Base-by-base conservation (phyloP, 2,329 filamentous ascomycete genomes). In the Intubia oerlemansii region DNA sequence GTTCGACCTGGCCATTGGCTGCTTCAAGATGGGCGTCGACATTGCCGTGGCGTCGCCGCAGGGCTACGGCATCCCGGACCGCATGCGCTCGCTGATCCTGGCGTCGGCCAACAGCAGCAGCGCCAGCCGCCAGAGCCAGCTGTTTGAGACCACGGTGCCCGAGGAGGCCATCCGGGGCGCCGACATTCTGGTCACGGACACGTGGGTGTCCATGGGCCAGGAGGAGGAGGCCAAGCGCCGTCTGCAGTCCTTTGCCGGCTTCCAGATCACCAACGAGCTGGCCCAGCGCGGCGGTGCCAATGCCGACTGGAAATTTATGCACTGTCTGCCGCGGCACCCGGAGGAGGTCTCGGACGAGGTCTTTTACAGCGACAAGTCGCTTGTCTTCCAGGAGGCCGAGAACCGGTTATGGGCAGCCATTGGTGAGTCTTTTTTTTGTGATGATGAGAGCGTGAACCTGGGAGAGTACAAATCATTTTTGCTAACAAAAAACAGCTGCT, bases 171-270 rank as follows among this genome's bases (percentile, higher is more conserved):
- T 93, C 45, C 78, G 78, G 54, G 57, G 73, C 38, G 85, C 88
- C 4, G 76, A 98, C 47, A 65, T 95, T 30, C 58, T 98, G 33
- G 82, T 95, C 14, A 98, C 88, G 1, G 88, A 98, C 45, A 98
- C 88, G 1, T 98, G 88, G 88, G 67, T 98, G 18, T 91, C 81
- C 2, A 98, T 98, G 88, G 88, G 88, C 26, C 85, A 95, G 52
- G 88, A 98, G 51, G 68, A 67, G 32, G 88, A 98, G 51, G 61
- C 70, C 22, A 60, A 71, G 39, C 75, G 76, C 57, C 62, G 80
- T 28, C 48, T 93, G 34, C 66, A 73, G 44, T 81, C 71, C 3
- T 98, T 98, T 48, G 63, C 65, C 17, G 84, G 85, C 10, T 98
- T 84, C 53, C 85, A 93, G 48, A 77, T 98, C 44, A 93, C 85